Evolutionary conservation across 2,329 filamentous ascomycete genomes (phyloP).

Genomic region (Colletotrichum cordylinicola): DNA sequence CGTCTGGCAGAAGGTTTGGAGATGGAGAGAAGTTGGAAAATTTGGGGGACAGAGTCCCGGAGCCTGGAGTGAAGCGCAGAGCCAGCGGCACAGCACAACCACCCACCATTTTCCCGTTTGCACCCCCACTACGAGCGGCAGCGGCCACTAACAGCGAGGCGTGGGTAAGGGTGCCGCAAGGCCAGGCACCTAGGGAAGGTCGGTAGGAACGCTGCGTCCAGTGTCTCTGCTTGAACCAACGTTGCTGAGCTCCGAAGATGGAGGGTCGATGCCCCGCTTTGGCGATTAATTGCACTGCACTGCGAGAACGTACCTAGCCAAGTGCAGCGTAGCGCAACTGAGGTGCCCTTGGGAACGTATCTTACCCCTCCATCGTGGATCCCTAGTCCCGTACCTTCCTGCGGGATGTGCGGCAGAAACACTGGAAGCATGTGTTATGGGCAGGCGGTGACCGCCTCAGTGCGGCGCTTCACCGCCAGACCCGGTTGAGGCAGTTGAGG

Average conservation of each 20-base stretch:
- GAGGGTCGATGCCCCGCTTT: neutral
- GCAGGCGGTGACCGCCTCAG: neutral
- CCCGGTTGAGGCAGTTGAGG: neutral
- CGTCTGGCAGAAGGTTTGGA: neutral
- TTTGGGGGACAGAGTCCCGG: constrained; percentile 1
- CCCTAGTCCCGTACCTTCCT: neutral
- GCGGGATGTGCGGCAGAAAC: neutral
- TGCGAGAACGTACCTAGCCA: neutral
- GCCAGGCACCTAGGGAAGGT: neutral
- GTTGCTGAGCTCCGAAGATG: constrained; percentile 8
- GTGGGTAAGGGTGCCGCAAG: neutral
- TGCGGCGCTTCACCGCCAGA: neutral
- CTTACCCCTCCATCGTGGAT: neutral
- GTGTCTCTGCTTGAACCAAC: neutral
- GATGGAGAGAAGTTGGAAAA: neutral
- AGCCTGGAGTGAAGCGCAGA: neutral
- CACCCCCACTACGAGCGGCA: neutral
- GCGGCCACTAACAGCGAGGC: constrained; percentile 10
- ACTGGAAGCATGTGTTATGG: neutral
- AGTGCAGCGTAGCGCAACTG: neutral
- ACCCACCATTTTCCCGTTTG: neutral
- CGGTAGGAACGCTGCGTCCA: neutral
- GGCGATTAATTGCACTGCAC: neutral
- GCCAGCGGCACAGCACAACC: neutral
- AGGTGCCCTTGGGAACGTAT: neutral